phyloP scores from a whole-genome alignment of 768 basidiomycete species.

The Dioszegia crocea region DNA sequence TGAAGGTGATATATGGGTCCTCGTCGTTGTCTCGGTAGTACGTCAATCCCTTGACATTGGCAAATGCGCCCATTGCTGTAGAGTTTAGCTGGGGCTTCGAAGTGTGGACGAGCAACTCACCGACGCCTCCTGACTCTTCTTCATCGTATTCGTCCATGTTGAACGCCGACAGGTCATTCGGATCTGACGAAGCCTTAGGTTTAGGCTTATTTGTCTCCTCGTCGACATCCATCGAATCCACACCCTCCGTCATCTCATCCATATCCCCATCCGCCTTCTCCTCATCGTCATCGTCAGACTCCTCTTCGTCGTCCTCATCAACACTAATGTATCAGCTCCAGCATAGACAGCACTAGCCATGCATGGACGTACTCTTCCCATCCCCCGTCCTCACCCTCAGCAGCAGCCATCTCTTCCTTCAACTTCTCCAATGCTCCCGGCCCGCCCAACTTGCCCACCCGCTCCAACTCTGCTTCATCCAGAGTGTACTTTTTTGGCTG shows the following conservation, averaged over 20 bases:
- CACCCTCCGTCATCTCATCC: slow-evolving; percentile 59
- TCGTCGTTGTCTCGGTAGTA: slow-evolving; percentile 88
- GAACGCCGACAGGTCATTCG: slow-evolving; percentile 76
- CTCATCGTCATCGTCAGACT: slow-evolving; percentile 11
- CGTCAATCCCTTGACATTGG: slow-evolving; percentile 88
- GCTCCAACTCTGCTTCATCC: slow-evolving; percentile 80
- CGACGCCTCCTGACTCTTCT: slow-evolving; percentile 55
- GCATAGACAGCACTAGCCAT: too few relatives aligned
- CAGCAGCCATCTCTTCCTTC: slow-evolving; percentile 70
- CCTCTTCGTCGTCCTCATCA: slow-evolving; percentile 6
- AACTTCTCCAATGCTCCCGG: slow-evolving; percentile 82
- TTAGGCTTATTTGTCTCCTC: slow-evolving; percentile 49
- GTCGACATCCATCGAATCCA: slow-evolving; percentile 55
- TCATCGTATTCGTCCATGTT: slow-evolving; percentile 89
- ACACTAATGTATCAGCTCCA: slow-evolving; percentile 6
- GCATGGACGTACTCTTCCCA: slow-evolving; percentile 98
- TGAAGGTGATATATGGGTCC: slow-evolving; percentile 93
- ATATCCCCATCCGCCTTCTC: slow-evolving; percentile 30
- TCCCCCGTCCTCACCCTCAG: slow-evolving; percentile 63
- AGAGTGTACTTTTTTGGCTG: slow-evolving; percentile 84
- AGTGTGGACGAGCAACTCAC: slow-evolving; percentile 48
- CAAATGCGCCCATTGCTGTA: slow-evolving; percentile 66
- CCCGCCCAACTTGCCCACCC: slow-evolving; percentile 84
- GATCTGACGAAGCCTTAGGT: slow-evolving; percentile 32
- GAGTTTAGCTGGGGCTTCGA: background rate